Evolutionary conservation across 2,329 filamentous ascomycete genomes (phyloP).

Genomic region (Paraphoma chrysanthemicola): DNA sequence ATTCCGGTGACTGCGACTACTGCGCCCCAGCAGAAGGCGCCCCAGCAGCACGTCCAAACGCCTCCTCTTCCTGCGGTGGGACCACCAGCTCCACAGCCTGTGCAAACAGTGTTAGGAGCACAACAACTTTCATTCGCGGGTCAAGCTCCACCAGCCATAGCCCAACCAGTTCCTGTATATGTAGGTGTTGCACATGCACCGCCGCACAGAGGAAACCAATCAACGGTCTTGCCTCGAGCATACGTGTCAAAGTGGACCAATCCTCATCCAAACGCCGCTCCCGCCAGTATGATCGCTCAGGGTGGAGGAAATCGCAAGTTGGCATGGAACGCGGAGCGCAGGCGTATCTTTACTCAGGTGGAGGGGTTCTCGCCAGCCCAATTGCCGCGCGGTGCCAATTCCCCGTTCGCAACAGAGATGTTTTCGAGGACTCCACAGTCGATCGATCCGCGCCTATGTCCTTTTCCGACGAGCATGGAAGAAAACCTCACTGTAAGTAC

Average conservation of each 20-base stretch:
- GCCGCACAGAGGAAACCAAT: too few species aligned
- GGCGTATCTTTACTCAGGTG: constrained; percentile 4
- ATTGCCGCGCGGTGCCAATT: constrained; percentile 1
- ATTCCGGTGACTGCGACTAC: too few species aligned
- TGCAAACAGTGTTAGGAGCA: too few species aligned
- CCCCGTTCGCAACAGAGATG: constrained; percentile 1
- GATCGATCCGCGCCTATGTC: constrained; percentile 5
- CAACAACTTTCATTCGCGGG: too few species aligned
- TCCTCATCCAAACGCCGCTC: background rate
- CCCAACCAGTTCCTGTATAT: too few species aligned
- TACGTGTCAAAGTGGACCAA: background rate
- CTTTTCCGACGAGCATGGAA: constrained; percentile 7
- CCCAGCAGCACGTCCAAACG: too few species aligned
- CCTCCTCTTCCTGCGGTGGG: too few species aligned
- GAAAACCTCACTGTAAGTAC: constrained; percentile 7
- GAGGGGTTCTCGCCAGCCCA: background rate
- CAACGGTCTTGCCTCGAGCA: too few species aligned
- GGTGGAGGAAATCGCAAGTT: background rate
- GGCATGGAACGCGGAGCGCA: constrained; percentile 7
- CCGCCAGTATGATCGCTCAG: background rate
- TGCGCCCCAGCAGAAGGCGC: too few species aligned
- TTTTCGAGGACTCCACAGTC: constrained; percentile 10
- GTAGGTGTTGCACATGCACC: too few species aligned
- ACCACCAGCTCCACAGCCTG: too few species aligned
- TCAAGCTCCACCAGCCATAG: too few species aligned